These are phyloP conservation scores for Trichophaea hybrida DNA, from an alignment of 2,329 filamentous ascomycete genomes.

Conservation along the genomic window DNA sequence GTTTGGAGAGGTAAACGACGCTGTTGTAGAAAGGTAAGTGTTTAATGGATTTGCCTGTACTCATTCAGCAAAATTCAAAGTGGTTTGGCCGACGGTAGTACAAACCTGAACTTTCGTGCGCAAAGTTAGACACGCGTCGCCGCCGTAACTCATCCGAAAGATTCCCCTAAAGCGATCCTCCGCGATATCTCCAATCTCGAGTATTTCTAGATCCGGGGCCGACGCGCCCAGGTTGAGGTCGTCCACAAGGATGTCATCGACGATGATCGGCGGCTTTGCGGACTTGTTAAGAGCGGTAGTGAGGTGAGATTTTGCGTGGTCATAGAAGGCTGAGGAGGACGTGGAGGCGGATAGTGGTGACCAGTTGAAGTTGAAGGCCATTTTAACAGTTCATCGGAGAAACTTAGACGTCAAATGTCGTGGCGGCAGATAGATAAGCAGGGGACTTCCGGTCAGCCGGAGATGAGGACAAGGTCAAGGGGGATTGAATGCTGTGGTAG, in stretches of 20 bases:
- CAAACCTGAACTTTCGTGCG: slow-evolving; percentile 85
- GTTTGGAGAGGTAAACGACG: slow-evolving; percentile 80
- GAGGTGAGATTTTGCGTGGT: slow-evolving; percentile 81
- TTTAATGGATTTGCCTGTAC: slow-evolving; percentile 78
- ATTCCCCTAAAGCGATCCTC: slow-evolving; percentile 95
- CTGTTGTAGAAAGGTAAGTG: slow-evolving; percentile 84
- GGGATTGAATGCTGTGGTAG: not conserved
- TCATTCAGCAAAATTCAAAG: not conserved
- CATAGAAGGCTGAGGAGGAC: slow-evolving; percentile 82
- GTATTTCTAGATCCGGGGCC: slow-evolving; percentile 85
- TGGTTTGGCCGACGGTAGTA: slow-evolving; percentile 19
- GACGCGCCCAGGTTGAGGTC: slow-evolving; percentile 93
- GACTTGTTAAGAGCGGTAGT: slow-evolving; percentile 95
- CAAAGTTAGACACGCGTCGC: slow-evolving; percentile 86
- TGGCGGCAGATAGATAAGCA: not conserved
- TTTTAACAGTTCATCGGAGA: slow-evolving; percentile 33
- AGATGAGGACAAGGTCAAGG: not conserved
- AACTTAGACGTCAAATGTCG: not conserved
- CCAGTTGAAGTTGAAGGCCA: slow-evolving; percentile 99
- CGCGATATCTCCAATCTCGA: slow-evolving; percentile 93
- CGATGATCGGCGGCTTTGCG: slow-evolving; percentile 94
- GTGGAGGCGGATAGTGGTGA: slow-evolving; percentile 94
- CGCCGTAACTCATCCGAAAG: slow-evolving; percentile 97
- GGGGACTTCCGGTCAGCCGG: not conserved
- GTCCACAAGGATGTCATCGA: slow-evolving; percentile 96